These are phyloP conservation scores for Irpex lacteus DNA, from an alignment of 1,284 basidiomycete species.

Conservation along the genomic window DNA sequence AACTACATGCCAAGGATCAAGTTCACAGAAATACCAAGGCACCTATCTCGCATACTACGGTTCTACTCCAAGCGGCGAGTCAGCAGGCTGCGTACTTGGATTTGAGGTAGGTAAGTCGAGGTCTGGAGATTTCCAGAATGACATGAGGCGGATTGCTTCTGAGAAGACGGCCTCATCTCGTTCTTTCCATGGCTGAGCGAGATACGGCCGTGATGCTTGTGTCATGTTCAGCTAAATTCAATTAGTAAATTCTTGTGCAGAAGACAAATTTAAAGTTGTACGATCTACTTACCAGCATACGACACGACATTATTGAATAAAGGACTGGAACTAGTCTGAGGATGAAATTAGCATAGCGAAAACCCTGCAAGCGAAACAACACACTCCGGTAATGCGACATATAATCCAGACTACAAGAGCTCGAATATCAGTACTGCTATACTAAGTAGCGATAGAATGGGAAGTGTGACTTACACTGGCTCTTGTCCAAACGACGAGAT, in stretches of 20 bases:
- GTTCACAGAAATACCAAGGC: too few relatives aligned
- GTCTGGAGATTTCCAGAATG: neutral
- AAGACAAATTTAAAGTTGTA: neutral
- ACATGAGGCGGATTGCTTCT: constrained; percentile 1
- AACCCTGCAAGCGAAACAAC: neutral
- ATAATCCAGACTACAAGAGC: constrained; percentile 5
- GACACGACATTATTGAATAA: constrained; percentile 12
- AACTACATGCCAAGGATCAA: too few relatives aligned
- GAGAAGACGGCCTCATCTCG: constrained; percentile 8
- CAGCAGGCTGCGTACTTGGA: neutral
- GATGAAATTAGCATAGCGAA: neutral
- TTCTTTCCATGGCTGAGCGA: constrained; percentile 10
- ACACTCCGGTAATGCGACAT: constrained; percentile 8
- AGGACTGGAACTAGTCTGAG: constrained; percentile 7
- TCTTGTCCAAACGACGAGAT: constrained; percentile 4
- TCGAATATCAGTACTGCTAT: neutral
- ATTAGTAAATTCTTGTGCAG: neutral
- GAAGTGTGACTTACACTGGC: constrained; percentile 1
- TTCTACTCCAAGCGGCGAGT: neutral
- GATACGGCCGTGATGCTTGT: constrained; percentile 2
- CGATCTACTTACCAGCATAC: constrained; percentile 9
- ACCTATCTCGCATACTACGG: neutral
- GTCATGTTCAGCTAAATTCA: constrained; percentile 11
- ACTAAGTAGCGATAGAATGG: neutral
- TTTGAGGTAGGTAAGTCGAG: neutral